phyloP scores from a whole-genome alignment of 2,329 filamentous ascomycete genomes.

The Zarea fungicola region DNA sequence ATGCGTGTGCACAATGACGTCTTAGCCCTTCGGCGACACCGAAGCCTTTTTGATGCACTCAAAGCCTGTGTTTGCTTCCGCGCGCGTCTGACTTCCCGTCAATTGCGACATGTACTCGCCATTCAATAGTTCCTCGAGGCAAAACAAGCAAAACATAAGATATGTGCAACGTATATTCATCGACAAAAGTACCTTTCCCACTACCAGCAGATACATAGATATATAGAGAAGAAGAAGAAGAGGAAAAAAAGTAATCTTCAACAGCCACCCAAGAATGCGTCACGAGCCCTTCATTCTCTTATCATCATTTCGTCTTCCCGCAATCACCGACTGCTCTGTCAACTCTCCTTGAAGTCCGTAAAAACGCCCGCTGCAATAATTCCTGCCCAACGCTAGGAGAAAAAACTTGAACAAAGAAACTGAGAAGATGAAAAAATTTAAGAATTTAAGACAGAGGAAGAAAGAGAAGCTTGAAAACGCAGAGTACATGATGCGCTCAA shows the following conservation, averaged over 20 bases:
- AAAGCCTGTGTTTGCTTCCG: too few species aligned
- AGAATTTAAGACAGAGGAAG: conserved; percentile 3
- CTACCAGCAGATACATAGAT: neutral
- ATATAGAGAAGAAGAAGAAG: neutral
- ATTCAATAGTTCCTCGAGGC: neutral
- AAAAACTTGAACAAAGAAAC: conserved; percentile 8
- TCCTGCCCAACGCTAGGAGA: conserved; percentile 13
- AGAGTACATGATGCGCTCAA: neutral
- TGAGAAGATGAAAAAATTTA: neutral
- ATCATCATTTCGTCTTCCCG: neutral
- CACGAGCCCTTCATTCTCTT: too few species aligned
- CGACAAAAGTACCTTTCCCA: neutral
- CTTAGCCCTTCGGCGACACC: too few species aligned
- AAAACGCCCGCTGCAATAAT: conserved; percentile 20
- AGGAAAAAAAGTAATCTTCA: too few species aligned
- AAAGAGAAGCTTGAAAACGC: neutral
- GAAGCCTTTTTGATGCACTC: too few species aligned
- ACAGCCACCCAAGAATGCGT: neutral
- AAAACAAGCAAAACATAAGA: neutral
- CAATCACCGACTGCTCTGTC: neutral
- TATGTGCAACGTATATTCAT: conserved; percentile 10
- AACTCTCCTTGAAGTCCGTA: neutral
- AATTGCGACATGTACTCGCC: neutral
- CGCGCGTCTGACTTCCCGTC: too few species aligned
- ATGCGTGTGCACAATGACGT: too few species aligned